These are phyloP conservation scores for Didymella pinodella DNA, from an alignment of 2,329 filamentous ascomycete species.

Conservation along the genomic window DNA sequence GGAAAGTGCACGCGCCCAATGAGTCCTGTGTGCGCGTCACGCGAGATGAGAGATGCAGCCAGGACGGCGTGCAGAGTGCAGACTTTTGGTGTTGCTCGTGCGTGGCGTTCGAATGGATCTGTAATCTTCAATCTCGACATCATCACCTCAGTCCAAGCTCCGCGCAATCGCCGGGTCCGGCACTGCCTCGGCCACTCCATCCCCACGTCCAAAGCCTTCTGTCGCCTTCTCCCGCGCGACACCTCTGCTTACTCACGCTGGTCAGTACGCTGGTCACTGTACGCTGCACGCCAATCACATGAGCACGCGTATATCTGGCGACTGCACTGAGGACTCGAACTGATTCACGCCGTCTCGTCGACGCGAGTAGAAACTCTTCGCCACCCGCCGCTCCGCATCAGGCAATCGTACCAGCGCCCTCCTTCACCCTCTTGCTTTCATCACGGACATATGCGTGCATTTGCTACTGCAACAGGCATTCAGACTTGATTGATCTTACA, in stretches of 20 bases:
- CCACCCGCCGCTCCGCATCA: background rate
- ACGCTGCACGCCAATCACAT: conserved; percentile 3
- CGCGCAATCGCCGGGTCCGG: conserved; percentile 13
- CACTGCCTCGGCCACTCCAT: background rate
- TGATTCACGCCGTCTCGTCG: background rate
- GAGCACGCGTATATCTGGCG: conserved; percentile 14
- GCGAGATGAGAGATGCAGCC: conserved; percentile 18
- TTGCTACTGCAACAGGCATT: too few species aligned
- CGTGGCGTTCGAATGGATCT: conserved; percentile 16
- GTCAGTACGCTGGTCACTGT: background rate
- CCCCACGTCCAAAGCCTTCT: conserved; percentile 11
- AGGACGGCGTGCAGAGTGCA: conserved; percentile 21
- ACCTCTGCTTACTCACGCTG: too few species aligned
- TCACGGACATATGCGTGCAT: too few species aligned
- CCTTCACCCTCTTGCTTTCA: too few species aligned
- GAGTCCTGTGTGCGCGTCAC: conserved; percentile 13
- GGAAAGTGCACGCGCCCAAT: conserved; percentile 17
- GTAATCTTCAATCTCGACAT: conserved; percentile 23
- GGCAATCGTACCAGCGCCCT: background rate
- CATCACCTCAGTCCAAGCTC: conserved; percentile 19
- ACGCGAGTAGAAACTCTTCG: background rate
- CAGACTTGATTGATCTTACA: too few species aligned
- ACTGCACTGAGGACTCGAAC: background rate
- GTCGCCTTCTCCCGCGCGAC: conserved; percentile 17
- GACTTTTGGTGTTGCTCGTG: conserved; percentile 13